Percentiles rank a stretch among this genome's conserved stretches.
Evolutionary conservation across 768 basidiomycete species (phyloP).

Genomic region (Saitozyma podzolica): DNA sequence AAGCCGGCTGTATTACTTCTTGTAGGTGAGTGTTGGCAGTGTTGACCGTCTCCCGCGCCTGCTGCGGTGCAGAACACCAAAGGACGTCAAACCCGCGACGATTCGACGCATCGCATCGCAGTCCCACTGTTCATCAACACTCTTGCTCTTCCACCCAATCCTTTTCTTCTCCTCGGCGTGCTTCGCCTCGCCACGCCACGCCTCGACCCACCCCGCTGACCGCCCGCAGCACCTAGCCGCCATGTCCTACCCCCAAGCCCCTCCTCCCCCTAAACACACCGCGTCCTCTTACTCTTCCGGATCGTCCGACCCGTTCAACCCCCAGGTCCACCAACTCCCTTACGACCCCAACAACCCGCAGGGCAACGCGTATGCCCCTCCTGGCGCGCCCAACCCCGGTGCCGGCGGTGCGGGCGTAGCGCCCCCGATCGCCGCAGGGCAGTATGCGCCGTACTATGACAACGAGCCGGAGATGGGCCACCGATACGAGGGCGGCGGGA

Average conservation of each 20-base stretch:
- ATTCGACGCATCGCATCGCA: too few species aligned
- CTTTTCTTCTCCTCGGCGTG: too few species aligned
- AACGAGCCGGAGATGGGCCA: slow-evolving; percentile 46
- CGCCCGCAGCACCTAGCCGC: neutral
- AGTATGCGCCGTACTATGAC: slow-evolving; percentile 44
- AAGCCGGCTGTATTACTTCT: too few species aligned
- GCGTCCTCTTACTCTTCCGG: slow-evolving; percentile 41
- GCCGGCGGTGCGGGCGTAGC: slow-evolving; percentile 37
- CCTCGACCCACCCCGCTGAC: too few species aligned
- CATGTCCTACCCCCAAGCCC: slow-evolving; percentile 46
- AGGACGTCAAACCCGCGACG: too few species aligned
- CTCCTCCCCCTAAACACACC: slow-evolving; percentile 40
- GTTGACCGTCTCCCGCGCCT: too few species aligned
- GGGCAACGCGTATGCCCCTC: slow-evolving; percentile 17
- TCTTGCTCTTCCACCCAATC: too few species aligned
- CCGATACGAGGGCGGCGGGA: slow-evolving; percentile 48
- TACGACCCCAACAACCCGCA: slow-evolving; percentile 26
- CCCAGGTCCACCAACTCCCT: slow-evolving; percentile 25
- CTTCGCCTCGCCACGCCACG: too few species aligned
- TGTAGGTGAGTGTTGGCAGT: too few species aligned
- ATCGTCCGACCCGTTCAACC: slow-evolving; percentile 45
- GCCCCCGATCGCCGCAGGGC: slow-evolving; percentile 34
- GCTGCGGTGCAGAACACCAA: too few species aligned
- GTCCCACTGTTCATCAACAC: too few species aligned
- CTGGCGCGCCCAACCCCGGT: slow-evolving; percentile 29